A percentile compares a stretch with the other conserved stretches of the same genome.
phyloP scores from a whole-genome alignment of 2,329 filamentous ascomycete genomes.

The Aspergillus nomiae region DNA sequence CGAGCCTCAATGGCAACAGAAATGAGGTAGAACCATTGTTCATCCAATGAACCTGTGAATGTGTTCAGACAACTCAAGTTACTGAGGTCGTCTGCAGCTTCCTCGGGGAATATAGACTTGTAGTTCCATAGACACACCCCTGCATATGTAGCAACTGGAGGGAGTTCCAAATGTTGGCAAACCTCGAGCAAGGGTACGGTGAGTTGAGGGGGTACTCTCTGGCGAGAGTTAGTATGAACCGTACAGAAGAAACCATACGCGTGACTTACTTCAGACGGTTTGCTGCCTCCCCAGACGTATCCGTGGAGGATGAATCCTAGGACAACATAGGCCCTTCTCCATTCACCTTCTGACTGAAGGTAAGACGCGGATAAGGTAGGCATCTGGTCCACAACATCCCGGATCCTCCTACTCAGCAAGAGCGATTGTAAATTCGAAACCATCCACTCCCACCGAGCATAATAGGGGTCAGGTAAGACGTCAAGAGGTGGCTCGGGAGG shows the following conservation, averaged over 20 bases:
- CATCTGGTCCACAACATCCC: conserved; percentile 75
- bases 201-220: conserved; percentile 74
- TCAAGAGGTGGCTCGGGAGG: conserved; percentile 78
- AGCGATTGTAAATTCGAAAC: conserved; percentile 83
- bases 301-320: conserved; percentile 79
- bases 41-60: conserved; percentile 91
- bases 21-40: conserved; percentile 98
- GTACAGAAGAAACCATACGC: neutral
- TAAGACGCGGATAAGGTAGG: conserved; percentile 81
- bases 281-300: conserved; percentile 85
- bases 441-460: conserved; percentile 90
- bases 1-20: conserved; percentile 94
- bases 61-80: conserved; percentile 87
- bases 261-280: conserved; percentile 66
- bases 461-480: conserved; percentile 83
- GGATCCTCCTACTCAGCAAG: conserved; percentile 80
- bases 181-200: conserved; percentile 80
- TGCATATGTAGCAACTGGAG: conserved; percentile 91
- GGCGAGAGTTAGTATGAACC: conserved; percentile 7
- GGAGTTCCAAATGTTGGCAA: conserved; percentile 77
- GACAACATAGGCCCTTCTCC: conserved; percentile 82
- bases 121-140: conserved; percentile 95
- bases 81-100: conserved; percentile 78
- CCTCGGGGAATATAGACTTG: conserved; percentile 83
- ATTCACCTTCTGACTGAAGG: conserved; percentile 82